Evolutionary conservation across 225 moss, liverwort and hornwort genomes (phyloP).

Genomic region (Ulota crispa): DNA sequence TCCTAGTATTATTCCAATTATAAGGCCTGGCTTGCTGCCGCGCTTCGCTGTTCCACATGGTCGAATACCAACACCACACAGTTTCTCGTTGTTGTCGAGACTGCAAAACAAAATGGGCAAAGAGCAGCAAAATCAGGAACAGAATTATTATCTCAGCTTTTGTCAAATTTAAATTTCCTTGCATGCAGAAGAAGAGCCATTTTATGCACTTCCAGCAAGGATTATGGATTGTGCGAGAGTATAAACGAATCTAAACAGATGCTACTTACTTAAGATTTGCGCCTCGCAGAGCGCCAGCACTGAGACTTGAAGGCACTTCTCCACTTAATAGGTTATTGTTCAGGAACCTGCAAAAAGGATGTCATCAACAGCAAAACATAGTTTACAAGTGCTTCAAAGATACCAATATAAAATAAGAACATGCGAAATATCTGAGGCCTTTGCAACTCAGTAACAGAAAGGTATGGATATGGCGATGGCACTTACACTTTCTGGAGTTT

Average conservation of each 20-base stretch:
- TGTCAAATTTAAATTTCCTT: background rate
- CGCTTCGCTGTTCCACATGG: slow-evolving; percentile 46
- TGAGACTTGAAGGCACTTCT: slow-evolving; percentile 66
- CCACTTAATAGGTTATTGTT: slow-evolving; percentile 73
- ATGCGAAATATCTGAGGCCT: background rate
- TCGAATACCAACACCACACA: slow-evolving; percentile 73
- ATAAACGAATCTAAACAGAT: background rate
- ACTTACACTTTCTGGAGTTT: slow-evolving; percentile 71
- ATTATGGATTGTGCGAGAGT: background rate
- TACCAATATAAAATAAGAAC: background rate
- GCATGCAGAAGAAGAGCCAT: background rate
- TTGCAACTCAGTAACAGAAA: background rate
- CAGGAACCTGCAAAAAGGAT: slow-evolving; percentile 59
- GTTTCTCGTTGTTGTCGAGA: slow-evolving; percentile 59
- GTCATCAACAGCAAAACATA: background rate
- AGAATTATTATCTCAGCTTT: background rate
- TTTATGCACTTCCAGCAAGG: background rate
- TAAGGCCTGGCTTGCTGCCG: slow-evolving; percentile 55
- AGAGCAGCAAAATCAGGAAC: slow-evolving; percentile 5
- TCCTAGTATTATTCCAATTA: slow-evolving; percentile 31
- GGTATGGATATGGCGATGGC: background rate
- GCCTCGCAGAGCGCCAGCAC: slow-evolving; percentile 69
- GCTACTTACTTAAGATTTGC: slow-evolving; percentile 70
- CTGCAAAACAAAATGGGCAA: slow-evolving; percentile 42
- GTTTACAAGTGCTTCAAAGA: background rate